Percentiles rank a stretch among this genome's conserved stretches.
Conservation (phyloP, 2,329 filamentous ascomycete genomes). For the Malbranchea cinnamomea region DNA sequence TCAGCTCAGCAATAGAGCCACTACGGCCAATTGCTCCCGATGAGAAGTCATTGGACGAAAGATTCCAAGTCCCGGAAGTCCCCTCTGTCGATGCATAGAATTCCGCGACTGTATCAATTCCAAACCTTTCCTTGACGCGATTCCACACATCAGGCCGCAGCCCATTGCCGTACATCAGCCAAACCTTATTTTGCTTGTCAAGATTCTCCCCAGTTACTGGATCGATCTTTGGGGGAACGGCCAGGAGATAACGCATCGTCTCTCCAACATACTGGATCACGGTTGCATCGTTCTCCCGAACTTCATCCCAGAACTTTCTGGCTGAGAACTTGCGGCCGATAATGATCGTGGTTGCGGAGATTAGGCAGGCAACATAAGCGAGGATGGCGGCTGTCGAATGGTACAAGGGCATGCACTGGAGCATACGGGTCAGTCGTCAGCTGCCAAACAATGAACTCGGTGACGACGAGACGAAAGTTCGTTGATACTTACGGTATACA, state of each 20-base stretch:
- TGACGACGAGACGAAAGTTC: not conserved
- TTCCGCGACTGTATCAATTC: slow-evolving; percentile 56
- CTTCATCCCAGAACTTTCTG: slow-evolving; percentile 61
- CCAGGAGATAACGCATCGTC: slow-evolving; percentile 67
- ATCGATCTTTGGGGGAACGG: slow-evolving; percentile 47
- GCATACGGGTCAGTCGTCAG: slow-evolving; percentile 8
- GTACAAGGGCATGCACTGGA: slow-evolving; percentile 72
- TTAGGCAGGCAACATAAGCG: slow-evolving; percentile 47
- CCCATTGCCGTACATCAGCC: slow-evolving; percentile 68
- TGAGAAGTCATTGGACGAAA: slow-evolving; percentile 55
- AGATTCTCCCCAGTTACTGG: slow-evolving; percentile 49
- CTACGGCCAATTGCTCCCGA: slow-evolving; percentile 66
- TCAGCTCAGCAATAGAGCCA: slow-evolving; percentile 44
- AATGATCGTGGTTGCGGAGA: slow-evolving; percentile 49
- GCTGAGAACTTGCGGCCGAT: slow-evolving; percentile 68
- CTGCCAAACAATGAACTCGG: not conserved
- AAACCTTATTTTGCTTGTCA: slow-evolving; percentile 59
- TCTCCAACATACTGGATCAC: slow-evolving; percentile 80
- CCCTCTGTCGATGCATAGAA: slow-evolving; percentile 73
- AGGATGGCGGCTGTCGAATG: slow-evolving; percentile 65
- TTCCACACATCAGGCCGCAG: slow-evolving; percentile 77
- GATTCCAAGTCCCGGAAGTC: slow-evolving; percentile 54
- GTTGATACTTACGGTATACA: slow-evolving; percentile 51
- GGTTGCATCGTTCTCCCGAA: slow-evolving; percentile 54
- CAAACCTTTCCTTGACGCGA: slow-evolving; percentile 66